phyloP scores from a whole-genome alignment of 306 rosid genomes.

The Benincasa hispida region DNA sequence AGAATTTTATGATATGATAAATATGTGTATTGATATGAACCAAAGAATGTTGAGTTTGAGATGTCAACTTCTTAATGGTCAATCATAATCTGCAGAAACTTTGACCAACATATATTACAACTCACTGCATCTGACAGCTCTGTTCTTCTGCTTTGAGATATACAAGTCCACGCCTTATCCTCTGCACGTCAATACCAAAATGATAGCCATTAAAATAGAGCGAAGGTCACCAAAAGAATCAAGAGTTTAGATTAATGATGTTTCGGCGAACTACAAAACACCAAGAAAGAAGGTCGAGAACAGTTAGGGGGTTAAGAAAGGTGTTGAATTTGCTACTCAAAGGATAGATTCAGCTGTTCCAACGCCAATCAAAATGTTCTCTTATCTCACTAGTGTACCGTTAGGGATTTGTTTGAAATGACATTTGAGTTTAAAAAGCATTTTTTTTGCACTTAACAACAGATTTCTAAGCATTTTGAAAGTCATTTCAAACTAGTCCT shows the following conservation, averaged over 20 bases:
- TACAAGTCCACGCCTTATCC: conserved; percentile 63
- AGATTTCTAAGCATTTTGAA: no score
- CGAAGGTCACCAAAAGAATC: background rate
- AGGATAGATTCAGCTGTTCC: no score
- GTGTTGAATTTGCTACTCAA: background rate
- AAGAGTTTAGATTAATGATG: background rate
- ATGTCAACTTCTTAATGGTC: conserved; percentile 18
- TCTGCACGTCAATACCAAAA: conserved; percentile 26
- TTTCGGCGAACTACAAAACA: background rate
- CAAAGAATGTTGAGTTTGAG: conserved; percentile 51
- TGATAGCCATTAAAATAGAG: background rate
- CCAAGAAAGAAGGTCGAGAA: background rate
- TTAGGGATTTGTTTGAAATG: no score
- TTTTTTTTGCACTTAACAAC: no score
- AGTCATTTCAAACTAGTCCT: no score
- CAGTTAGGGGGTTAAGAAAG: background rate
- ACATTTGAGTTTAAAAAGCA: no score
- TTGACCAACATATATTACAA: background rate
- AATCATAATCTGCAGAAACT: conserved; percentile 3
- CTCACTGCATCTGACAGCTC: conserved; percentile 61
- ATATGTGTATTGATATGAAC: conserved; percentile 17
- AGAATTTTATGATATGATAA: background rate
- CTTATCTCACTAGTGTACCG: background rate
- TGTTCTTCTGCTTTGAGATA: conserved; percentile 55
- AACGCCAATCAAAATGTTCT: background rate